phyloP scores from a whole-genome alignment of 116 monocot species.

The Zostera marina region DNA sequence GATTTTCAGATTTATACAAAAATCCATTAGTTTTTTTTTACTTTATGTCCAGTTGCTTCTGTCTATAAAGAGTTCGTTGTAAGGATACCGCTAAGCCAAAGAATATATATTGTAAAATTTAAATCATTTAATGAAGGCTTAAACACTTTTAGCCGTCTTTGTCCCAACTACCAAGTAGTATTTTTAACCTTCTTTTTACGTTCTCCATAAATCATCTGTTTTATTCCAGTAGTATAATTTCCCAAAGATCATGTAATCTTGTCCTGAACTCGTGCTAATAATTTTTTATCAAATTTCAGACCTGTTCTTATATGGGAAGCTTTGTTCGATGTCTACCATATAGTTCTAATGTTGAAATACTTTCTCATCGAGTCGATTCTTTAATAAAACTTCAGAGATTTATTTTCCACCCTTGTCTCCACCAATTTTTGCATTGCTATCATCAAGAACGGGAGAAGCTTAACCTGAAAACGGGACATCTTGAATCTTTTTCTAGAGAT shows the following conservation, averaged over 20 bases:
- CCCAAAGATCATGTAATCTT: no score
- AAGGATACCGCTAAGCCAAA: no score
- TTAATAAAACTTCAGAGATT: not conserved
- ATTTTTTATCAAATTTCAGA: not conserved
- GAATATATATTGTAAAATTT: no score
- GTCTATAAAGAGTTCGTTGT: no score
- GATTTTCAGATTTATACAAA: no score
- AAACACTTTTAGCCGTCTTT: no score
- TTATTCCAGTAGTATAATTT: not conserved
- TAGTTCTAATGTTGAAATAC: not conserved
- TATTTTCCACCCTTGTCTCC: constrained; percentile 1
- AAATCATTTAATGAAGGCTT: no score
- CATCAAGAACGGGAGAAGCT: not conserved
- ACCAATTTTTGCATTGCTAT: not conserved
- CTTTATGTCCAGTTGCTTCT: no score
- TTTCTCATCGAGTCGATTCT: constrained; percentile 1
- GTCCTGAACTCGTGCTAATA: not conserved
- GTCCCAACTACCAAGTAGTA: no score
- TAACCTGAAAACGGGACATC: not conserved
- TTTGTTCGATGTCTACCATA: not conserved
- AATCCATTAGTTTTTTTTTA: no score
- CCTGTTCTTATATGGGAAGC: constrained; percentile 1
- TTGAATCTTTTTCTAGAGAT: not conserved
- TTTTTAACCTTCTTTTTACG: no score
- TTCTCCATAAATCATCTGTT: not conserved